Evolutionary conservation across 345 rosid species (phyloP), one percentile per base, ranked within the genome.

Genomic region (Dimocarpus longan): DNA sequence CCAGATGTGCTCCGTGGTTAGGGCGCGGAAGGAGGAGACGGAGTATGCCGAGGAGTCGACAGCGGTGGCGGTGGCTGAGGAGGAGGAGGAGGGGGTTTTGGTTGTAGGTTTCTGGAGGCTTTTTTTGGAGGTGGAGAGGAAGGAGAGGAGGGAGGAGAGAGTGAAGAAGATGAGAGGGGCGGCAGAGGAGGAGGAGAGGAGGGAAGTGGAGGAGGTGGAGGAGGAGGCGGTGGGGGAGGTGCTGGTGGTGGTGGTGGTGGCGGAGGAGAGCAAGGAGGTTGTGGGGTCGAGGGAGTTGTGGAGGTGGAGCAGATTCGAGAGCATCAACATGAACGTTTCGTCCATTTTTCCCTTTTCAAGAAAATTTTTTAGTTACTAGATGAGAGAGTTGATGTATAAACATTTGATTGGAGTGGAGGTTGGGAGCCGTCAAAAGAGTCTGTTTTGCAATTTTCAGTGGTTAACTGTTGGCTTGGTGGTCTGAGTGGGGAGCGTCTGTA

Each of bases 1-100:
- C 97, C 97, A 94, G 86, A 93, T 90, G 87, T 91, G 98, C 69
- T 94, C 99, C 48, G 91, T 89, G 74, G 97, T 86, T 83, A 96
- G 93, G 59, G 98, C 93, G 24, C 93, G 97, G 90, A 94, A 96
- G 66, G 97, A 92, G 4, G 98, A 64, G 82, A 96, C 88, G 78
- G 97, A 91, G 84, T 86, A 92, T 40, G 95, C 82, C 54, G 91
- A 77, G 65, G 91, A 81, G 26, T 85, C 83, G 62, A 85, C 78
- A 3, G 87, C 80, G 22, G 89, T 68, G 22, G 88, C 70, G 32
- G 70, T 26, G 59, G 80, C 73, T n/a, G 68, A 66, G 68, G 85
- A 73, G 63, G 82, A 73, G 21, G 89, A 62, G 43, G 88, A 32
- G 69, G 80, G 57, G 52, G 5, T 66, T 66, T 66, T 66, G 37